A percentile compares a stretch with the other conserved stretches of the same genome.
These are phyloP conservation scores for Boletus rubroflammeus DNA, from an alignment of 768 basidiomycete species.

Conservation along the genomic window DNA sequence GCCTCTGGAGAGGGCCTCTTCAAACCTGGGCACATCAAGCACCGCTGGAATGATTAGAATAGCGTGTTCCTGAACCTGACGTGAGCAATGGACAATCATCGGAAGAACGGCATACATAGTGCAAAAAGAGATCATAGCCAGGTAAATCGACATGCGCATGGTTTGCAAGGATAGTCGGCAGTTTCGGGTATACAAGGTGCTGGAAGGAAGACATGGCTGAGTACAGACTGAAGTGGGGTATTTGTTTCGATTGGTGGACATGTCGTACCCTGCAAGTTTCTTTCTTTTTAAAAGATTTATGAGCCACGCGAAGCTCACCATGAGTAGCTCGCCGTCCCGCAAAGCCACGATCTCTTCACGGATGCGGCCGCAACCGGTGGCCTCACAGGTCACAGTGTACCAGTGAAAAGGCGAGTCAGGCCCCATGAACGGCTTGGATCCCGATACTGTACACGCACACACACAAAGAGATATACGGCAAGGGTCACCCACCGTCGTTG, in stretches of 20 bases:
- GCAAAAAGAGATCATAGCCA: constrained; percentile 14
- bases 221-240: neutral
- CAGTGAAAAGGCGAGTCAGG: neutral
- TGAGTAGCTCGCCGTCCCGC: neutral
- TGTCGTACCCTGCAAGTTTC: neutral
- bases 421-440: neutral
- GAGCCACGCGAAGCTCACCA: neutral
- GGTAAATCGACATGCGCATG: constrained; percentile 9
- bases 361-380: neutral
- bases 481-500: no score
- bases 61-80: neutral
- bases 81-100: neutral
- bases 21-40: constrained; percentile 4
- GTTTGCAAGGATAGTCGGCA: constrained; percentile 8
- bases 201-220: constrained; percentile 3
- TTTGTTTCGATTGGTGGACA: neutral
- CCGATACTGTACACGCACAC: neutral
- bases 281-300: neutral
- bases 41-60: constrained; percentile 4
- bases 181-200: constrained; percentile 4
- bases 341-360: neutral
- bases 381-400: neutral
- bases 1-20: constrained; percentile 7
- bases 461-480: neutral
- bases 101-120: constrained; percentile 1